Evolutionary conservation across 768 basidiomycete species (phyloP), one percentile per base, ranked within the genome.

Genomic region (Suillus paluster): DNA sequence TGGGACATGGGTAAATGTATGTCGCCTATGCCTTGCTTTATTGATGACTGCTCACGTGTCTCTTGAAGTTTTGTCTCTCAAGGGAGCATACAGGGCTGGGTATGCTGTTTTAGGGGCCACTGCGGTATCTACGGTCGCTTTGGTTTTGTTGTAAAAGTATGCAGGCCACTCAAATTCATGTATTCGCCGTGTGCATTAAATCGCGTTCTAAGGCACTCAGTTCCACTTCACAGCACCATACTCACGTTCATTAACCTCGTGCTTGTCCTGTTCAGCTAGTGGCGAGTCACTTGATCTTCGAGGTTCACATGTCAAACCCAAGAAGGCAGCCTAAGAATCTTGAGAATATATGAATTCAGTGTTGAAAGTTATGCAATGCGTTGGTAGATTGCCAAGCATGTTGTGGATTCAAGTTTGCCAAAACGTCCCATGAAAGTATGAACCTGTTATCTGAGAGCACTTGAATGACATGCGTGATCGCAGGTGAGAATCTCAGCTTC

Each of bases 1-100:
- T 99, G 97, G 97, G 97, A 98, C 78, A 76, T 84, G 72, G 88
- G 89, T 62, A 91, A 89, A 81, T 89, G 97, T 98, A 69, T 67
- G 95, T 86, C 33, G 10, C 61, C 44, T 19, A 8, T 48, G 34
- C 59, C n/a, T 27, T 36, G 34, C 59, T 42, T 33, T 5, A 44
- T 59, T 19, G 19, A 14, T 41, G 27, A 17, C 33, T 44, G 36
- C 55, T 46, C 53, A 58, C 17, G 8, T 60, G 21, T 33, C 21
- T 60, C 17, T 68, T 25, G 4, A 39, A 98, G 96, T 94, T 77
- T 74, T 94, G 71, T 85, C 80, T 46, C 79, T 97, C 63, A 95
- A 91, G 73, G 88, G 89, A 17, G 89, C 86, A 10, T 97, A 97
- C 74, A 74, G 74, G 25, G 83, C 91, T 14, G 95, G 92, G 3